These are phyloP conservation scores for Artomyces pyxidatus DNA, from an alignment of 768 basidiomycete genomes.

Conservation along the genomic window DNA sequence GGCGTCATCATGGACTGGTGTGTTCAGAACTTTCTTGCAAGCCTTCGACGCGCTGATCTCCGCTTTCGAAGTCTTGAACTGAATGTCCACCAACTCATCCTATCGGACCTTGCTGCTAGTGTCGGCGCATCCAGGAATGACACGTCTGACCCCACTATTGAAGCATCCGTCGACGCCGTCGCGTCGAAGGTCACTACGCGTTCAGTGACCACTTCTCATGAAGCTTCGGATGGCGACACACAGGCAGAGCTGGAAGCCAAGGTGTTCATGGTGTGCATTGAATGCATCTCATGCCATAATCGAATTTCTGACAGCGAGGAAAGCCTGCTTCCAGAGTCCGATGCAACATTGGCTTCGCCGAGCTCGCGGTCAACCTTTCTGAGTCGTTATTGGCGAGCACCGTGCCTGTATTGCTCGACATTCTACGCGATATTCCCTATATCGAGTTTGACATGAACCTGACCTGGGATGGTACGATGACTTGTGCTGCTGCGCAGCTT, in stretches of 20 bases:
- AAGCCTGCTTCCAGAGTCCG: constrained; percentile 68
- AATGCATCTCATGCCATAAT: too few relatives aligned
- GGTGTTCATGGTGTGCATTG: constrained; percentile 51
- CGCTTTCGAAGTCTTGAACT: constrained; percentile 11
- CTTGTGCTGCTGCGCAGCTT: background rate
- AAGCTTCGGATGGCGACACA: constrained; percentile 5
- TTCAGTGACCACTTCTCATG: constrained; percentile 8
- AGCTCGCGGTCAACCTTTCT: constrained; percentile 61
- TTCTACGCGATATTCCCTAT: constrained; percentile 64
- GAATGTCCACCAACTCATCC: constrained; percentile 15
- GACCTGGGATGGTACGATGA: constrained; percentile 64
- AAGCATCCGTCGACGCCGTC: constrained; percentile 43
- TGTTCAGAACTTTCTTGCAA: background rate
- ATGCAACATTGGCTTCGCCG: constrained; percentile 78
- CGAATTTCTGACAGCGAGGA: too few relatives aligned
- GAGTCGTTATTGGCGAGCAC: constrained; percentile 42
- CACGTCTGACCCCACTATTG: constrained; percentile 13
- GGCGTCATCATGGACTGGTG: background rate
- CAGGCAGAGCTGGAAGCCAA: constrained; percentile 23
- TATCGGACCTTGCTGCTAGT: constrained; percentile 17
- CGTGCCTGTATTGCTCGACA: constrained; percentile 53
- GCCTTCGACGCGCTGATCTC: background rate
- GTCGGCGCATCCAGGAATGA: constrained; percentile 13
- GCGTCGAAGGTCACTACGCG: constrained; percentile 51
- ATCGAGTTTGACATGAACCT: constrained; percentile 73